phyloP scores from a whole-genome alignment of 345 rosid species.

The Citrus reticulata region DNA sequence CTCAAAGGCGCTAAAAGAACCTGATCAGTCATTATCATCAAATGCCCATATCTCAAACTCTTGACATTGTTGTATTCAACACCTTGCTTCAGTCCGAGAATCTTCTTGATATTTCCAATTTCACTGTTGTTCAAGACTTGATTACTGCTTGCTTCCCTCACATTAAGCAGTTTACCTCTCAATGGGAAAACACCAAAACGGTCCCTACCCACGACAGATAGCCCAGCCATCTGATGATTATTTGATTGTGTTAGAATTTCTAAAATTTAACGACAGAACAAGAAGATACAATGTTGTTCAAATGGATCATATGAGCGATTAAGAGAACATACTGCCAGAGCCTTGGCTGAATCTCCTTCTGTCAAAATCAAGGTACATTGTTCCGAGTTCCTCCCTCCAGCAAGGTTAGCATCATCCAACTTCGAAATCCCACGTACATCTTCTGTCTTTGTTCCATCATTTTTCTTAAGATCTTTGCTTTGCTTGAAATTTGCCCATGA shows the following conservation, averaged over 20 bases:
- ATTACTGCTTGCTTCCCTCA: conserved; percentile 83
- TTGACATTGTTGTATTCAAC: conserved; percentile 64
- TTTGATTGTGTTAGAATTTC: background rate
- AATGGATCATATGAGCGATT: background rate
- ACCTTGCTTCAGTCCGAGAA: conserved; percentile 89
- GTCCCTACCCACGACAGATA: conserved; percentile 58
- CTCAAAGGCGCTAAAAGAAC: conserved; percentile 26
- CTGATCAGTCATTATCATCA: conserved; percentile 99
- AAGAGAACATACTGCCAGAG: conserved; percentile 72
- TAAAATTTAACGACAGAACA: background rate
- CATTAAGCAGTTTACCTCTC: conserved; percentile 90
- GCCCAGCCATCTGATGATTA: conserved; percentile 71
- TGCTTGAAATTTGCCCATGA: conserved; percentile 90
- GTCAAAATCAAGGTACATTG: conserved; percentile 88
- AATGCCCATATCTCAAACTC: conserved; percentile 91
- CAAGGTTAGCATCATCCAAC: conserved; percentile 89
- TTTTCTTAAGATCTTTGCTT: conserved; percentile 86
- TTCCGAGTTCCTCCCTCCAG: conserved; percentile 77
- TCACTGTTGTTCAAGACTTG: conserved; percentile 86
- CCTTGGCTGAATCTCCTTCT: conserved; percentile 99
- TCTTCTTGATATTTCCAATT: conserved; percentile 82
- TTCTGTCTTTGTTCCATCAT: conserved; percentile 74
- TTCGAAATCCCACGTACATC: conserved; percentile 60
- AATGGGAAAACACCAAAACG: conserved; percentile 86
- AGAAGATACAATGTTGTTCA: background rate